Conservation (phyloP, 495 filamentous ascomycete genomes). For the Pyronema omphalodes region DNA sequence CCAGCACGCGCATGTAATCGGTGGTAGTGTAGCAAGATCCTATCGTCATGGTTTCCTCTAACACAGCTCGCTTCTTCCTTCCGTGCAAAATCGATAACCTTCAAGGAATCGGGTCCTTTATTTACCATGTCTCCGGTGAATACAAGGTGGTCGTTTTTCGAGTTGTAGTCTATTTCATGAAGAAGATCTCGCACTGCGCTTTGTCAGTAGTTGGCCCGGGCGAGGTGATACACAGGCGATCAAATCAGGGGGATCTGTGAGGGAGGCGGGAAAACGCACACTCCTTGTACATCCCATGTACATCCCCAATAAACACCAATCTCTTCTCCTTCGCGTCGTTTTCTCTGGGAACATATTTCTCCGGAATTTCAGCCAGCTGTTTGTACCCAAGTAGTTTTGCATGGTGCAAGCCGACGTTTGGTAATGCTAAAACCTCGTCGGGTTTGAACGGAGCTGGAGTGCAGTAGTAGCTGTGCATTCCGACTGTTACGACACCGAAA, state of each 20-base stretch:
- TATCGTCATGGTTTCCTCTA: slow-evolving; percentile 87
- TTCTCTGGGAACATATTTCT: slow-evolving; percentile 7
- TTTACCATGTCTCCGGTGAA: slow-evolving; percentile 70
- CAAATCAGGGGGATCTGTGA: neutral
- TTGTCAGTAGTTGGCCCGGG: neutral
- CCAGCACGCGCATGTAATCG: slow-evolving; percentile 9
- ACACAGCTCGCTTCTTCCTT: slow-evolving; percentile 54
- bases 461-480: neutral
- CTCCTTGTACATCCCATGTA: slow-evolving; percentile 63
- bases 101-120: slow-evolving; percentile 69
- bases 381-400: slow-evolving; percentile 10
- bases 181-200: slow-evolving; percentile 44
- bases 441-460: neutral
- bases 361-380: slow-evolving; percentile 15
- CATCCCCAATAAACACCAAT: slow-evolving; percentile 69
- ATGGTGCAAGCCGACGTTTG: neutral
- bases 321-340: slow-evolving; percentile 21
- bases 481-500: neutral
- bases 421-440: neutral
- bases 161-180: slow-evolving; percentile 43
- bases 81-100: slow-evolving; percentile 58
- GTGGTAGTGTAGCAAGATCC: slow-evolving; percentile 37
- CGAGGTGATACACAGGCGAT: too few relatives aligned
- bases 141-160: slow-evolving; percentile 52
- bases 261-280: slow-evolving; percentile 27